Evolutionary conservation across 768 basidiomycete genomes (phyloP).

Genomic region (Russula lepida): DNA sequence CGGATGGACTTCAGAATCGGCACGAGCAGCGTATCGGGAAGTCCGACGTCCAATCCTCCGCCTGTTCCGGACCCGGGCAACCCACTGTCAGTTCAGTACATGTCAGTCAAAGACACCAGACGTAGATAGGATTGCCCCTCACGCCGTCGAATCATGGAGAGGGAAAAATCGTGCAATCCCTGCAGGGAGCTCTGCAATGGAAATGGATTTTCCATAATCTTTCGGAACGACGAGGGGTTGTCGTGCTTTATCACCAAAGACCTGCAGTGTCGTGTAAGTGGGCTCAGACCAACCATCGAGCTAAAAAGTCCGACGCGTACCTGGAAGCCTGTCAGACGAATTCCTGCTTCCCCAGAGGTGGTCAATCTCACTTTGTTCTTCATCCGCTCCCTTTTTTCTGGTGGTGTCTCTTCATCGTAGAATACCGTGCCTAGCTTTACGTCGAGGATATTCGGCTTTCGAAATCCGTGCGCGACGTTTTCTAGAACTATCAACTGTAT

Average conservation of each 20-base stretch:
- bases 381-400: constrained; percentile 79
- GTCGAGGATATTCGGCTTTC: constrained; percentile 81
- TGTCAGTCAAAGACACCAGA: constrained; percentile 4
- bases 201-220: constrained; percentile 71
- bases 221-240: constrained; percentile 60
- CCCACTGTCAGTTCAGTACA: constrained; percentile 7
- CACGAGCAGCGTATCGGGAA: constrained; percentile 46
- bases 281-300: not conserved
- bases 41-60: constrained; percentile 35
- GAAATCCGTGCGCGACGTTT: constrained; percentile 68
- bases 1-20: constrained; percentile 51
- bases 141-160: constrained; percentile 25
- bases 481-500: constrained; percentile 73
- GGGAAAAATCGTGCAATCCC: constrained; percentile 80
- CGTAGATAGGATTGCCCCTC: constrained; percentile 1
- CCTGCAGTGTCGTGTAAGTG: constrained; percentile 51
- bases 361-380: constrained; percentile 54
- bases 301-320: constrained; percentile 36
- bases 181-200: constrained; percentile 56
- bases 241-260: constrained; percentile 17
- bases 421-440: constrained; percentile 88
- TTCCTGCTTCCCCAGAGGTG: constrained; percentile 67
- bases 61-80: constrained; percentile 2
- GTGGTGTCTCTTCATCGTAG: constrained; percentile 57
- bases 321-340: constrained; percentile 86